Percentiles rank a stretch among this genome's conserved stretches.
These are phyloP conservation scores for Mortierella sp. DNA, from an alignment of 371 early-diverging fungal species.

Conservation along the genomic window DNA sequence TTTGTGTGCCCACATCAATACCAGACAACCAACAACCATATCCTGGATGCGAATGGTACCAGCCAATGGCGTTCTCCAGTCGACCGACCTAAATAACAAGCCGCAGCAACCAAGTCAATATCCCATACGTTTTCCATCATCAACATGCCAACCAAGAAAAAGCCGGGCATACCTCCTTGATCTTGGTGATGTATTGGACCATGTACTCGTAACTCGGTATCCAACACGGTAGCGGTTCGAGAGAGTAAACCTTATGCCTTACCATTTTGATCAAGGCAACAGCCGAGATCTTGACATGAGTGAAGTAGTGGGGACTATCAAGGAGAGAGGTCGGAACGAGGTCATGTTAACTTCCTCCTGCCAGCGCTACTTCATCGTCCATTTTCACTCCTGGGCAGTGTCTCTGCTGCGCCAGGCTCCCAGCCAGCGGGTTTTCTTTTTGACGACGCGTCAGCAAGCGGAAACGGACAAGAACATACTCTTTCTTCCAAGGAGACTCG, in stretches of 20 bases:
- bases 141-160: not conserved
- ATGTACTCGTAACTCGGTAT: conserved; percentile 98
- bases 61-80: conserved; percentile 94
- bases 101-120: not conserved
- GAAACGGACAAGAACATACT: conserved; percentile 60
- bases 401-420: conserved; percentile 32
- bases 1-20: conserved; percentile 96
- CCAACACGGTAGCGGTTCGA: no score
- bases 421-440: no score
- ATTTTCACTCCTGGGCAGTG: no score
- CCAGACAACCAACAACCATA: conserved; percentile 99
- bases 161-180: conserved; percentile 72
- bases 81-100: conserved; percentile 79
- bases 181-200: conserved; percentile 89
- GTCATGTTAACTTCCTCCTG: no score
- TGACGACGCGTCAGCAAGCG: conserved; percentile 14
- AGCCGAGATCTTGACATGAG: conserved; percentile 91
- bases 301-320: conserved; percentile 88
- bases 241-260: no score
- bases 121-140: not conserved
- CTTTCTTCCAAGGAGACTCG: conserved; percentile 83
- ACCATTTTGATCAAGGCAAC: conserved; percentile 98
- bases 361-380: no score
- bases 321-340: not conserved
- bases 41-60: conserved; percentile 99